A percentile compares a stretch with the other conserved stretches of the same genome.
These are phyloP conservation scores for Amaranthus tricolor DNA, from an alignment of 179 eudicot genomes.

Conservation along the genomic window DNA sequence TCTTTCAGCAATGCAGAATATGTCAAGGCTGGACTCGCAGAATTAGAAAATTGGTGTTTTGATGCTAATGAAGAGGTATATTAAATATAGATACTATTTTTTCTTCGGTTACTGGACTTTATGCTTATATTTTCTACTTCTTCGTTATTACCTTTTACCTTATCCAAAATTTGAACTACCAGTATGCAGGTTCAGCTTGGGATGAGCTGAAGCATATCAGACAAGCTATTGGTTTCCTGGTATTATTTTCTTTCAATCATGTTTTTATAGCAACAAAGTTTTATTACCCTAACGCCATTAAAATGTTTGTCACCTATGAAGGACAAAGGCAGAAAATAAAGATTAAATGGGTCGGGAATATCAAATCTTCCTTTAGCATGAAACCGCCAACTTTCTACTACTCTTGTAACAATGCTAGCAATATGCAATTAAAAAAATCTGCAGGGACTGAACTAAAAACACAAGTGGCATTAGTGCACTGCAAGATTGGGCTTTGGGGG, in stretches of 20 bases:
- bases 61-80: conserved; percentile 59
- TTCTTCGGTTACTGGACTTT: background rate
- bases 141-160: conserved; percentile 6
- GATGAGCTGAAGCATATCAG: conserved; percentile 90
- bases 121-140: background rate
- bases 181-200: conserved; percentile 89
- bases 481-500: too few relatives aligned
- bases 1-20: conserved; percentile 70
- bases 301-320: too few relatives aligned
- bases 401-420: too few relatives aligned
- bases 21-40: conserved; percentile 66
- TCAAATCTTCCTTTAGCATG: too few relatives aligned
- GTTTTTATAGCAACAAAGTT: background rate
- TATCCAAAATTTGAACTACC: conserved; percentile 29
- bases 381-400: too few relatives aligned
- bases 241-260: conserved; percentile 23
- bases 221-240: conserved; percentile 92
- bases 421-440: too few relatives aligned
- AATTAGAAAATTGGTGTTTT: conserved; percentile 64
- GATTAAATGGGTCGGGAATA: too few relatives aligned
- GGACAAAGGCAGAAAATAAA: too few relatives aligned
- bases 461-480: too few relatives aligned
- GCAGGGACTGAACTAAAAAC: too few relatives aligned
- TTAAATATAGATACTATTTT: background rate
- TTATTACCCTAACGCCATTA: too few relatives aligned